Base-by-base conservation (phyloP, 306 rosid species). In the Ammopiptanthus mongolicus region DNA sequence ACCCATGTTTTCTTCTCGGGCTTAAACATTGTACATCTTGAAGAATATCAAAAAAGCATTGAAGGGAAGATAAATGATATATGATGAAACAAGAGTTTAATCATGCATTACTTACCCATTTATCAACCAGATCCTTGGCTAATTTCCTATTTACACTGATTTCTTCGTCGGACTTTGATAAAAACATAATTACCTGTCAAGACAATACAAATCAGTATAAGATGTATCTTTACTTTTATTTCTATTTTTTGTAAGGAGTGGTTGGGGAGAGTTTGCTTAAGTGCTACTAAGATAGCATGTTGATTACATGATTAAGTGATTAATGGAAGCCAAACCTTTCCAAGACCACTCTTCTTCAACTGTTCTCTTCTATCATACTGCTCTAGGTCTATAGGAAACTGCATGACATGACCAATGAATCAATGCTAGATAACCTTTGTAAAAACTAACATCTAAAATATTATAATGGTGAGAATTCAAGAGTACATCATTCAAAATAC, bases 281-380 rank as follows among this genome's bases (percentile, higher is more conserved):
- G 25, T 14, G 52, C 33, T 19, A 53, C 13, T 13, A 71, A 41
- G 17, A 78, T 31, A 31, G 69, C 31, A 42, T 64, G 51, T 7
- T 19, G 10, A 8, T 53, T 31, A 63, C 60, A 55, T 34, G 28
- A 37, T 63, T 5, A 71, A 58, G 47, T 10, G 47, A 41, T 25
- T 25, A 25, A 25, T 4, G 8, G 36, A 63, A 66, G 51, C 76
- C 83, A 52, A 78, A 93, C 98, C 96, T 91, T 94, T 71, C 98
- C 98, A 65, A 94, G 94, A 59, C 98, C 98, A 86, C 98, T 94
- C 85, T 73, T 87, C 90, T 91, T 94, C 93, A 94, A 88, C 79
- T 94, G 97, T 56, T 91, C 96, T 82, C 85, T 90, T 88, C 98
- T 88, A 81, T 94, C 98, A 80, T 81, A 87, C 69, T 91, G 97